Base-by-base conservation (phyloP, 208 protist species). In the Leptomonas pyrrhocoris region DNA sequence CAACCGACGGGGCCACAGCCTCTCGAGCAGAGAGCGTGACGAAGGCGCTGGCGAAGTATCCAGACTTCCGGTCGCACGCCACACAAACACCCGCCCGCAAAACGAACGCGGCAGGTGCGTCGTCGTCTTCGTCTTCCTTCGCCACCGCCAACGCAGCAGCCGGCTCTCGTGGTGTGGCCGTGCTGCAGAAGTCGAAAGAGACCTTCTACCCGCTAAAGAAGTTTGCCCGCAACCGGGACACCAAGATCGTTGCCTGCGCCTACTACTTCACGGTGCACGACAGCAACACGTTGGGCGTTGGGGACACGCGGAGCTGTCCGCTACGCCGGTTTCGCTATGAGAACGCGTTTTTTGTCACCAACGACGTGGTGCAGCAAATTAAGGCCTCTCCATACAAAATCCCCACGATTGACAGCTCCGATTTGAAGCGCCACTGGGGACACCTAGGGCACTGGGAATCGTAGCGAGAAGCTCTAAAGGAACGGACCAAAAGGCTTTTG, bases 361-460 rank as follows among this genome's bases (percentile, higher is more conserved):
- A 68, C 9, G 63, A 68, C 2, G 1, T 68, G 50, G 18, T 68
- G 48, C 48, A 68, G 61, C 48, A 57, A 1, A 16, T 74, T 13
- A 66, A 68, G 49, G 69, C 69, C 6, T 42, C 30, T 7, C 36
- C 69, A 12, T 74, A 74, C 43, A 18, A 40, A 34, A 57, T 74
- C 0, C 60, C 60, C 28, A 65, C 56, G 0, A 68, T 74, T 16
- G 27, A 38, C 63, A 34, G 49, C 2, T n/a, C 49, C 2, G 42
- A 49, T 1, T 50, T 68, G 15, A 46, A 34, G 50, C 38, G 0
- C 0, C 63, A 36, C 27, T 68, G 34, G 13, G 28, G 50, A 1
- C 63, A 58, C 40, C 62, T 57, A 5, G 49, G 48, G 30, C n/a
- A 36, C 59, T 48, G 42, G 23, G 19, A 62, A 23, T 6, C 9